Evolutionary conservation across 106 monocot species (phyloP).

Genomic region (Dendrobium huoshanense): DNA sequence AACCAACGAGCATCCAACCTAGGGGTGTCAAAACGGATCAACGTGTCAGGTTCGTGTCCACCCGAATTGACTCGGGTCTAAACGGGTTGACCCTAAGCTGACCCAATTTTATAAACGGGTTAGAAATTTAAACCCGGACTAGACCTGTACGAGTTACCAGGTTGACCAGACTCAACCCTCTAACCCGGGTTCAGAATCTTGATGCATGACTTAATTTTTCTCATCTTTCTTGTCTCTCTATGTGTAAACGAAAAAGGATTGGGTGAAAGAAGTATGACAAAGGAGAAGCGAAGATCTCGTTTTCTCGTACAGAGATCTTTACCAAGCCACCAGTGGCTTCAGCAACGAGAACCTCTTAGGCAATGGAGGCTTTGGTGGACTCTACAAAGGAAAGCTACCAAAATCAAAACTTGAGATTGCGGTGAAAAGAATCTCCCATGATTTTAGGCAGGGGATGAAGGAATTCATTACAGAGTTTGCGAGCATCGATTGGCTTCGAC

Average conservation of each 20-base stretch:
- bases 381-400: conserved; percentile 13
- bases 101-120: too few relatives aligned
- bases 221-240: background rate
- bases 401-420: conserved; percentile 14
- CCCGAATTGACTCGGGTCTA: too few relatives aligned
- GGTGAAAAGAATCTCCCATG: conserved; percentile 2
- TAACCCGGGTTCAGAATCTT: too few relatives aligned
- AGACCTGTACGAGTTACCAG: too few relatives aligned
- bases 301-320: conserved; percentile 15
- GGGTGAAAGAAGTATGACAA: background rate
- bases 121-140: too few relatives aligned
- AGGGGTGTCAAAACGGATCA: too few relatives aligned
- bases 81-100: too few relatives aligned
- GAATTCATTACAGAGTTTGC: conserved; percentile 17
- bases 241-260: background rate
- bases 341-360: conserved; percentile 8
- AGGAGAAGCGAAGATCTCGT: background rate
- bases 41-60: too few relatives aligned
- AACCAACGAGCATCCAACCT: too few relatives aligned
- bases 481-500: conserved; percentile 15
- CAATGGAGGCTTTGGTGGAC: conserved; percentile 7
- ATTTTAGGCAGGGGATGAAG: conserved; percentile 12
- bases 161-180: too few relatives aligned
- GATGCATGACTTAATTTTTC: too few relatives aligned
- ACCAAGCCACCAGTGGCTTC: conserved; percentile 18